A percentile compares a stretch with the other conserved stretches of the same genome.
Conservation (phyloP, 2,329 filamentous ascomycete genomes). For the Pseudogymnoascus sp. region DNA sequence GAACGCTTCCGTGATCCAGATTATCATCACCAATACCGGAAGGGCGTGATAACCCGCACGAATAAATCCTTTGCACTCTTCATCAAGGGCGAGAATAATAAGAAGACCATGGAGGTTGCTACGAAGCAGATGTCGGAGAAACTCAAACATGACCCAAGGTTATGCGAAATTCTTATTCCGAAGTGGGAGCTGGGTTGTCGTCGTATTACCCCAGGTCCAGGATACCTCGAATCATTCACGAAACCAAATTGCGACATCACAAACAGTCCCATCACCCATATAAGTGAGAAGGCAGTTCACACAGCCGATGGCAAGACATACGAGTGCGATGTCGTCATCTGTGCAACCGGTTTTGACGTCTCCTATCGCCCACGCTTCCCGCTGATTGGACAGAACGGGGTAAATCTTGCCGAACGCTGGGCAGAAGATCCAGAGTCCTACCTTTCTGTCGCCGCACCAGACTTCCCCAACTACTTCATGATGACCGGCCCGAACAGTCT, state of each 20-base stretch:
- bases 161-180: slow-evolving; percentile 2
- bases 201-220: slow-evolving; percentile 93
- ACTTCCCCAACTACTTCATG: slow-evolving; percentile 16
- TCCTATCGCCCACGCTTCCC: slow-evolving; percentile 23
- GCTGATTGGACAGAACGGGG: slow-evolving; percentile 17
- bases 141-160: slow-evolving; percentile 68
- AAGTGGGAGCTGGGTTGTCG: slow-evolving; percentile 11
- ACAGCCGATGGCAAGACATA: not conserved
- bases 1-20: slow-evolving; percentile 18
- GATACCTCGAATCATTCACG: slow-evolving; percentile 8
- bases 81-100: slow-evolving; percentile 8
- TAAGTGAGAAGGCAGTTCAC: not conserved
- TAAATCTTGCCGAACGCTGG: slow-evolving; percentile 19
- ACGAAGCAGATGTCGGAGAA: slow-evolving; percentile 75
- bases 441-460: slow-evolving; percentile 17
- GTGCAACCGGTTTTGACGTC: slow-evolving; percentile 30
- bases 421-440: slow-evolving; percentile 20
- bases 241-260: slow-evolving; percentile 13
- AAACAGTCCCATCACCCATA: slow-evolving; percentile 14
- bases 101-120: slow-evolving; percentile 82
- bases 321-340: slow-evolving; percentile 29
- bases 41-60: not conserved
- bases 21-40: slow-evolving; percentile 14
- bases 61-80: not conserved
- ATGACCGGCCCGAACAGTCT: slow-evolving; percentile 23